These are phyloP conservation scores for Stephanodiscus triporus DNA, from an alignment of 108 stramenopile genomes.

Conservation along the genomic window DNA sequence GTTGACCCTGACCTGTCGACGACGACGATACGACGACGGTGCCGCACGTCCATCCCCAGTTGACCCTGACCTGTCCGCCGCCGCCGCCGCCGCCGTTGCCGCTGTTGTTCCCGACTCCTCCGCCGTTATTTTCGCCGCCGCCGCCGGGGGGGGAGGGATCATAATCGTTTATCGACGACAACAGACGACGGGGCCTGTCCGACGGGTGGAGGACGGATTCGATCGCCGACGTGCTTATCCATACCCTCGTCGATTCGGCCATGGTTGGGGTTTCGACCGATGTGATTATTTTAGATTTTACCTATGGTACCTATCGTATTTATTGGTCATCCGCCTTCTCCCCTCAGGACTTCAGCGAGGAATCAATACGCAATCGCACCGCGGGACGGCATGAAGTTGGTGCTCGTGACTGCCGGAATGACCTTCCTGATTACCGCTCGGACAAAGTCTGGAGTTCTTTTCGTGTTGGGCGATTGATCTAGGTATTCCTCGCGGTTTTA, in stretches of 20 bases:
- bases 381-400: too few relatives aligned
- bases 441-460: too few relatives aligned
- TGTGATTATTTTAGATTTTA: background rate
- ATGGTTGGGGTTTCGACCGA: background rate
- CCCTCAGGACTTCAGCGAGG: too few relatives aligned
- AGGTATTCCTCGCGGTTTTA: too few relatives aligned
- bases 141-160: background rate
- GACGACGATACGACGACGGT: background rate
- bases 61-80: conserved; percentile 20
- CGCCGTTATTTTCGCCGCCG: background rate
- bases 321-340: too few relatives aligned
- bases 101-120: too few relatives aligned
- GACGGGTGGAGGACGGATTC: conserved; percentile 18
- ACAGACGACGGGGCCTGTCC: background rate
- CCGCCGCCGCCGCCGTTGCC: background rate
- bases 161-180: conserved; percentile 11
- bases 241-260: conserved; percentile 25
- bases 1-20: too few relatives aligned
- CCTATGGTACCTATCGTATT: too few relatives aligned
- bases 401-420: too few relatives aligned
- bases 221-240: conserved; percentile 21
- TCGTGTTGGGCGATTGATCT: too few relatives aligned
- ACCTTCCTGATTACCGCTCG: too few relatives aligned
- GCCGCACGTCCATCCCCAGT: conserved; percentile 49
- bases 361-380: too few relatives aligned